Evolutionary conservation across 192 early-diverging fungal species (phyloP).

Genomic region (Mortierella claussenii): DNA sequence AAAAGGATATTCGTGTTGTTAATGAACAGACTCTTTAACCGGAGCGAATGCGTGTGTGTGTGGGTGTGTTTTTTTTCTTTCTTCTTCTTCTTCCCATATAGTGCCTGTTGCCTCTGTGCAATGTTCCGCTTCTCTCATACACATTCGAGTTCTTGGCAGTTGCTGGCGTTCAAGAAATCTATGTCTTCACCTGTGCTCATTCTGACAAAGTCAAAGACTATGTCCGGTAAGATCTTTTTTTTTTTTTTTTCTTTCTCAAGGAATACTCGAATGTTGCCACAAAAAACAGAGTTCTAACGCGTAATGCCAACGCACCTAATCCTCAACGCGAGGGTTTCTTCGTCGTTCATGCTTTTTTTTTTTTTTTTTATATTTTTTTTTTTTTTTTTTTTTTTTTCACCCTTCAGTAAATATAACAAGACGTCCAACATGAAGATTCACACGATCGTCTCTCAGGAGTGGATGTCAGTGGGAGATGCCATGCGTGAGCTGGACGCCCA

Average conservation of each 20-base stretch:
- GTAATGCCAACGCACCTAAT: neutral
- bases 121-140: constrained; percentile 97
- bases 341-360: neutral
- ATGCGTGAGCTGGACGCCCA: constrained; percentile 88
- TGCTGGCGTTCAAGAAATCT: constrained; percentile 87
- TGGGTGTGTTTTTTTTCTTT: neutral
- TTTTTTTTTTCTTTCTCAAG: neutral
- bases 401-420: constrained; percentile 78
- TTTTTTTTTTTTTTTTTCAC: neutral
- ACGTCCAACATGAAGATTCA: constrained; percentile 75
- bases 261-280: too few species aligned
- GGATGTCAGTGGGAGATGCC: constrained; percentile 89
- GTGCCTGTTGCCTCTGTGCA: constrained; percentile 94
- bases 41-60: constrained; percentile 81
- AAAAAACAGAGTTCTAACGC: too few species aligned
- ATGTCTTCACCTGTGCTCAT: constrained; percentile 87
- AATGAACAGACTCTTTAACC: constrained; percentile 78
- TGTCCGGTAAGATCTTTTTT: constrained; percentile 70
- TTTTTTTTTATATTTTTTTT: constrained; percentile 11
- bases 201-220: constrained; percentile 85
- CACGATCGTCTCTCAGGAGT: constrained; percentile 77
- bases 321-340: neutral
- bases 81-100: constrained; percentile 35
- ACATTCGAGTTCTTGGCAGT: constrained; percentile 92
- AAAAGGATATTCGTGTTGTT: too few species aligned